phyloP scores from a whole-genome alignment of 2,329 filamentous ascomycete genomes.

The Penicillium hesseltinei region DNA sequence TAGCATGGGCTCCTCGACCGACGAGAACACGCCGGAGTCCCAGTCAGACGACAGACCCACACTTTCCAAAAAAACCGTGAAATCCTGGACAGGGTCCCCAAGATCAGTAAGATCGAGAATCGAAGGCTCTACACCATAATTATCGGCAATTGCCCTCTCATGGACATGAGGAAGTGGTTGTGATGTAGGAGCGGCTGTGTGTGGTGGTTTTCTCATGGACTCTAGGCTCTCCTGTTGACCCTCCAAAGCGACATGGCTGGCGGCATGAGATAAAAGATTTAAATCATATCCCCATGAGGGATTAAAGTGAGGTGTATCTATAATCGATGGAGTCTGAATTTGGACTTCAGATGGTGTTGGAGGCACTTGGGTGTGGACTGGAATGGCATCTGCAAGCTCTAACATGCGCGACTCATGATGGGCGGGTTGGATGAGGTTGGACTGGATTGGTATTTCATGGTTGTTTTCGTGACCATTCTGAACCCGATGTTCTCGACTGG shows the following conservation, averaged over 20 bases:
- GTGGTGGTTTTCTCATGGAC: conserved; percentile 36
- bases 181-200: conserved; percentile 31
- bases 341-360: conserved; percentile 39
- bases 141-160: conserved; percentile 42
- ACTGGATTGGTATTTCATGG: conserved; percentile 35
- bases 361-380: conserved; percentile 40
- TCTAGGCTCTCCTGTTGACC: conserved; percentile 45
- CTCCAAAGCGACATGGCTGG: conserved; percentile 50
- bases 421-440: conserved; percentile 38
- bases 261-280: conserved; percentile 50
- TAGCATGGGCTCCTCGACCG: conserved; percentile 41
- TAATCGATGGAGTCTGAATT: conserved; percentile 38
- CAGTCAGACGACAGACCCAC: conserved; percentile 51
- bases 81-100: conserved; percentile 50
- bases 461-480: conserved; percentile 27
- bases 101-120: conserved; percentile 48
- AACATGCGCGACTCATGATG: conserved; percentile 46
- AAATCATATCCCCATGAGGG: conserved; percentile 52
- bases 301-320: conserved; percentile 48
- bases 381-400: conserved; percentile 46
- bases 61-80: conserved; percentile 49
- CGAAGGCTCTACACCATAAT: conserved; percentile 45
- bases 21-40: conserved; percentile 49
- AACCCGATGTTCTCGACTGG: conserved; percentile 39
- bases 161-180: conserved; percentile 36